A percentile compares a stretch with the other conserved stretches of the same genome.
phyloP scores from a whole-genome alignment of 495 filamentous ascomycete genomes.

The Geoglossum glabrum region DNA sequence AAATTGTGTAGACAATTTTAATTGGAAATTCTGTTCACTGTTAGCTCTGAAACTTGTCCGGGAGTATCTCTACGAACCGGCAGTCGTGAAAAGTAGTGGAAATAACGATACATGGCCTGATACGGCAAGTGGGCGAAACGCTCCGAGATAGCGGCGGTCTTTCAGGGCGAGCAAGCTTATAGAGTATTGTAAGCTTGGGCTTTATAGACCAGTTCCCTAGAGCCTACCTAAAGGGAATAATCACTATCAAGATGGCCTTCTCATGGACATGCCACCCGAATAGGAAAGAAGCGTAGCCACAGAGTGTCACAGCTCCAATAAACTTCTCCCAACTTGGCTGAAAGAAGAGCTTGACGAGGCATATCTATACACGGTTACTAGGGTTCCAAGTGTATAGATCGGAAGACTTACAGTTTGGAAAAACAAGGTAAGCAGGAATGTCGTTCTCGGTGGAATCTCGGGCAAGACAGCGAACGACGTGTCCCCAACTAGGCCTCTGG shows the following conservation, averaged over 20 bases:
- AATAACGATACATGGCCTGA: conserved; percentile 91
- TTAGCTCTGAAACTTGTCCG: neutral
- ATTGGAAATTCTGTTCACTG: conserved; percentile 55
- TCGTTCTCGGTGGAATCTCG: conserved; percentile 56
- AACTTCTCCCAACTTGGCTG: conserved; percentile 73
- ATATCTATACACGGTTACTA: conserved; percentile 27
- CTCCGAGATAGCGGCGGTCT: conserved; percentile 77
- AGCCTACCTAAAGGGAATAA: conserved; percentile 53
- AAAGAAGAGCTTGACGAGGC: conserved; percentile 62
- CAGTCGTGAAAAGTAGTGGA: conserved; percentile 75
- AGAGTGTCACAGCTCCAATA: conserved; percentile 77
- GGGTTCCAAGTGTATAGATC: neutral
- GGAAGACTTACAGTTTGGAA: conserved; percentile 46
- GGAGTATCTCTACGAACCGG: conserved; percentile 10
- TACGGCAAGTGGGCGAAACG: conserved; percentile 80
- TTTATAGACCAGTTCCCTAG: neutral
- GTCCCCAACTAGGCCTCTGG: conserved; percentile 84
- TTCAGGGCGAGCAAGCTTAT: conserved; percentile 69
- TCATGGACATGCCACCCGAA: conserved; percentile 99
- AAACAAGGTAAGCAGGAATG: conserved; percentile 62
- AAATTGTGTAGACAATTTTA: conserved; percentile 82
- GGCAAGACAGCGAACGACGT: conserved; percentile 87
- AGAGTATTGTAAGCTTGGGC: neutral
- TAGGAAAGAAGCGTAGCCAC: conserved; percentile 87
- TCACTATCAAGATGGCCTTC: conserved; percentile 84